A percentile compares a stretch with the other conserved stretches of the same genome.
Conservation (phyloP, 345 rosid species). For the Linum lewisii region DNA sequence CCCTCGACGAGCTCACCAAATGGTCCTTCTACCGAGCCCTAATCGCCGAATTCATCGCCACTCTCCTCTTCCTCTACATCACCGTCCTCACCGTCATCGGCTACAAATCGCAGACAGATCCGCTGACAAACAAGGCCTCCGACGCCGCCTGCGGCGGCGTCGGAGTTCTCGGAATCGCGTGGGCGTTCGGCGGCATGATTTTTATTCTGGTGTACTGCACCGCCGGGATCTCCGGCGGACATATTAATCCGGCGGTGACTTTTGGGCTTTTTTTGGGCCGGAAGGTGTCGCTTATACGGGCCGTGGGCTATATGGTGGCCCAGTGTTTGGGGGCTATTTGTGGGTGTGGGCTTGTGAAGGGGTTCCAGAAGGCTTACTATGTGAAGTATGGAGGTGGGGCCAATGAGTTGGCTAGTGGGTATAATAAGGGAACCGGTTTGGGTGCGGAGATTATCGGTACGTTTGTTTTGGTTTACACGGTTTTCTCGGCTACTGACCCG, state of each 20-base stretch:
- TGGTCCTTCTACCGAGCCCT: conserved; percentile 1
- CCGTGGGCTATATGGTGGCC: not conserved
- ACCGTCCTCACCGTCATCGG: conserved; percentile 4
- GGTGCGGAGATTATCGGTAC: conserved; percentile 3
- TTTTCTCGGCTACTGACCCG: conserved; percentile 4
- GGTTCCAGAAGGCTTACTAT: not conserved
- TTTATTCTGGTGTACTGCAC: not conserved
- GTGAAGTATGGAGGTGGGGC: not conserved
- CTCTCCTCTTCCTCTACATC: conserved; percentile 1
- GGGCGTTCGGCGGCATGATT: conserved; percentile 5
- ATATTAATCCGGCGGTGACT: not conserved
- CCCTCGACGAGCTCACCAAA: not conserved
- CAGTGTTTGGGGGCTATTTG: conserved; percentile 1
- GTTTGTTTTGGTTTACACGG: conserved; percentile 2
- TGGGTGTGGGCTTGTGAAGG: conserved; percentile 2
- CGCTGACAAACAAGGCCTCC: not conserved
- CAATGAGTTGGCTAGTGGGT: not conserved
- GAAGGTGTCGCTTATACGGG: not conserved
- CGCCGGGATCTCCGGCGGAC: conserved; percentile 3
- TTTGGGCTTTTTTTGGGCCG: conserved; percentile 1
- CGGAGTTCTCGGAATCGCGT: not conserved
- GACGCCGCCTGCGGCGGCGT: conserved; percentile 5
- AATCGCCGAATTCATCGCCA: conserved; percentile 3
- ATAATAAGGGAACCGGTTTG: not conserved
- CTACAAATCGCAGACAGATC: not conserved